Percentiles rank a stretch among this genome's conserved stretches.
Conservation (phyloP, 2,329 filamentous ascomycete species). For the Trichothecium roseum region DNA sequence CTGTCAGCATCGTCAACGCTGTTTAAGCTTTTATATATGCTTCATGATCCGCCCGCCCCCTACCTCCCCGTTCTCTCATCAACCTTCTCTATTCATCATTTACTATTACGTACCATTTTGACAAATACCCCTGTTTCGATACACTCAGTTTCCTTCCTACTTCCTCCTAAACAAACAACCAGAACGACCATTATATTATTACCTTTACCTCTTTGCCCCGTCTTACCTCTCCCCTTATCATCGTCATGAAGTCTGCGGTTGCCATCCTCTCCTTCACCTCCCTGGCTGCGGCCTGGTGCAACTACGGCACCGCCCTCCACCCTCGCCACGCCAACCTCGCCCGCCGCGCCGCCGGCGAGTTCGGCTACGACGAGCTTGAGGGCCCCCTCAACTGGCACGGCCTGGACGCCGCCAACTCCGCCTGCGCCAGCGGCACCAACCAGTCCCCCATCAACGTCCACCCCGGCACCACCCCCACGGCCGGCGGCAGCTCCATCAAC, state of each 20-base stretch:
- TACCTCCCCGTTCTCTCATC: neutral
- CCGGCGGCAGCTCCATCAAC: slow-evolving; percentile 14
- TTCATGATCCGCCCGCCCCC: too few relatives aligned
- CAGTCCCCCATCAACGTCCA: slow-evolving; percentile 45
- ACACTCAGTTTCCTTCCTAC: neutral
- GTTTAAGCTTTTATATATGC: too few relatives aligned
- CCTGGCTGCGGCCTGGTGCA: slow-evolving; percentile 14
- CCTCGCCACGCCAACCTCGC: slow-evolving; percentile 18
- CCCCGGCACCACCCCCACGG: slow-evolving; percentile 7
- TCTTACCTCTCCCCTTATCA: too few relatives aligned
- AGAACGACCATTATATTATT: too few relatives aligned
- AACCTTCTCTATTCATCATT: slow-evolving; percentile 1
- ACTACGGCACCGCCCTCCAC: slow-evolving; percentile 24
- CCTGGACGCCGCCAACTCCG: slow-evolving; percentile 26
- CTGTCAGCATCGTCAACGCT: too few relatives aligned
- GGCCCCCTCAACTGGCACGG: slow-evolving; percentile 41
- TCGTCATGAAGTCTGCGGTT: slow-evolving; percentile 11
- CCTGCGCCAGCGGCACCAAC: slow-evolving; percentile 32
- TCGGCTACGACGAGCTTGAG: slow-evolving; percentile 27
- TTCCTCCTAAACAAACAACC: neutral
- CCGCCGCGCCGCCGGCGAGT: slow-evolving; percentile 19
- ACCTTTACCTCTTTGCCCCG: too few relatives aligned
- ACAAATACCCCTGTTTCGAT: too few relatives aligned
- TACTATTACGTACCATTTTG: neutral
- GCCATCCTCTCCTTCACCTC: slow-evolving; percentile 9